These are phyloP conservation scores for Sabuloglossum arenarium DNA, from an alignment of 495 filamentous ascomycete species.

Conservation along the genomic window DNA sequence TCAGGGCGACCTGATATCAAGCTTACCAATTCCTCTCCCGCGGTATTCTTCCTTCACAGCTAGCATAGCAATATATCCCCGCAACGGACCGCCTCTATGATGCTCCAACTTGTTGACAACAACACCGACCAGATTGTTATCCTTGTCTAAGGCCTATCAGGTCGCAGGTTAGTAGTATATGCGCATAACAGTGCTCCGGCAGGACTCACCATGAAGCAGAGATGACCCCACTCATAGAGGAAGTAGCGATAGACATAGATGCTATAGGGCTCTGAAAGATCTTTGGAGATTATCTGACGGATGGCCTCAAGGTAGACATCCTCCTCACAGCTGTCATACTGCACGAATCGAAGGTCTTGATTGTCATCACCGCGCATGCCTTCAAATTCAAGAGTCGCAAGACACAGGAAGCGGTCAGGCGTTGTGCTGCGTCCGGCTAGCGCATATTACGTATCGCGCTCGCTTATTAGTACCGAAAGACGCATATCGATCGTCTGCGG, in stretches of 20 bases:
- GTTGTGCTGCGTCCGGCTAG: no score
- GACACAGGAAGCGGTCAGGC: background rate
- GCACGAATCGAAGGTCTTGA: constrained; percentile 48
- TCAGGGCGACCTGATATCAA: background rate
- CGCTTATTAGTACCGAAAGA: no score
- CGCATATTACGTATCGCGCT: background rate
- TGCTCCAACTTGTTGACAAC: constrained; percentile 92
- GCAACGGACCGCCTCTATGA: constrained; percentile 57
- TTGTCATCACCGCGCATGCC: background rate
- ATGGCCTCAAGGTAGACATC: constrained; percentile 68
- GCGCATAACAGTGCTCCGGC: constrained; percentile 2
- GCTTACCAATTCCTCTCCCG: constrained; percentile 46
- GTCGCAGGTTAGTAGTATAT: constrained; percentile 8
- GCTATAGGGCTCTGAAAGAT: constrained; percentile 96
- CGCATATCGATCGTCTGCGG: no score
- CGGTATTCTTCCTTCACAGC: constrained; percentile 62
- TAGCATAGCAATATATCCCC: constrained; percentile 98
- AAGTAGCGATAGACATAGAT: constrained; percentile 99
- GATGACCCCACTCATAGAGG: constrained; percentile 89
- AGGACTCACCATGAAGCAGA: constrained; percentile 65
- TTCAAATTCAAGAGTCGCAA: background rate
- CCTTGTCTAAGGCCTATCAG: constrained; percentile 41
- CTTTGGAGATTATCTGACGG: constrained; percentile 82
- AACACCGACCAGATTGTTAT: constrained; percentile 49
- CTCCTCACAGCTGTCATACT: constrained; percentile 64